A percentile compares a stretch with the other conserved stretches of the same genome.
These are phyloP conservation scores for Penicilliopsis zonata DNA, from an alignment of 495 filamentous ascomycete species.

Conservation along the genomic window DNA sequence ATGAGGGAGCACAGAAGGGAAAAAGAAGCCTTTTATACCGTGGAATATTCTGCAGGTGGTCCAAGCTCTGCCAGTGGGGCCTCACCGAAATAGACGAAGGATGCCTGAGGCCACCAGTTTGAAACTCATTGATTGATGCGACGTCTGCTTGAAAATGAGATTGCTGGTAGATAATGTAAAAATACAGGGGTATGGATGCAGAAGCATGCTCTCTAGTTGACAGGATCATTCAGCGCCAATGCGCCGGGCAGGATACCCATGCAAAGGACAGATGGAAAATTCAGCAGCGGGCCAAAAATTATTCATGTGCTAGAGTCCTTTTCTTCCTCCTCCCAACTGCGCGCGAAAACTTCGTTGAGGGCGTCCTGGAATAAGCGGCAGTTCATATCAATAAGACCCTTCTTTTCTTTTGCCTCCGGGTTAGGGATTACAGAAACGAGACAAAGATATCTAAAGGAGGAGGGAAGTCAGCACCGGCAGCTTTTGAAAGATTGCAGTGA, in stretches of 20 bases:
- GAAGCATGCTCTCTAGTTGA: not conserved
- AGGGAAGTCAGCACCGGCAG: slow-evolving; percentile 1
- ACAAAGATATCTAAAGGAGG: slow-evolving; percentile 43
- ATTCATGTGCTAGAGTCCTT: slow-evolving; percentile 1
- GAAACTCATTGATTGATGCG: too few species aligned
- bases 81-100: not conserved
- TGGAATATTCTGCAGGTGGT: not conserved
- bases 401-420: slow-evolving; percentile 40
- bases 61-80: too few species aligned
- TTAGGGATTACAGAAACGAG: slow-evolving; percentile 69
- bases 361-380: slow-evolving; percentile 48
- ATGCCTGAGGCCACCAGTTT: too few species aligned
- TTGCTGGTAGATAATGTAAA: too few species aligned
- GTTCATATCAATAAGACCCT: slow-evolving; percentile 50
- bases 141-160: too few species aligned
- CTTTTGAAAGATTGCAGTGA: slow-evolving; percentile 2
- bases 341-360: slow-evolving; percentile 43
- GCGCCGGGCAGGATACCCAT: not conserved
- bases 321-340: slow-evolving; percentile 31
- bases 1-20: not conserved
- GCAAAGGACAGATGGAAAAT: not conserved
- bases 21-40: not conserved
- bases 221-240: not conserved
- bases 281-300: too few species aligned
- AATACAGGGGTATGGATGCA: not conserved